Base-by-base conservation (phyloP, 345 rosid genomes). In the Rhizophora mangle region DNA sequence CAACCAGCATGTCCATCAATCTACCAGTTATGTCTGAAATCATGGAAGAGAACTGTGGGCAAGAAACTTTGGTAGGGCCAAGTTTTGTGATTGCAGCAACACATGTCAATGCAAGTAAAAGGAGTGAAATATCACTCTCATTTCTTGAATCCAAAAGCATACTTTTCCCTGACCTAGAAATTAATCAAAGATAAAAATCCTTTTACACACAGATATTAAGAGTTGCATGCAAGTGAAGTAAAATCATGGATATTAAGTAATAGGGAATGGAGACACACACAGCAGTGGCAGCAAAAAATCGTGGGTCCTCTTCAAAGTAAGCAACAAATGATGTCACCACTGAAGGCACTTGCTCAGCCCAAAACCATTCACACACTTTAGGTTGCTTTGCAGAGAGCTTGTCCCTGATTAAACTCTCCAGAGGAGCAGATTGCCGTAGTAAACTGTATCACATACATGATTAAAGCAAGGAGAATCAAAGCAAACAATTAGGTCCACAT, bases 1-100 rank as follows among this genome's bases (percentile, higher is more conserved):
- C 91, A 77, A 86, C 92, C 80, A 90, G 80, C 85, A 83, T 90
- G 54, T 90, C 97, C 97, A 95, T 89, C 82, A 88, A 77, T 82
- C 86, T 81, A 74, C 97, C 94, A 71, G 88, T 81, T 60, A 83
- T 79, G 65, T 95, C 99, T 53, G 95, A 85, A 73, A 82, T 79
- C 81, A 80, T 74, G 68, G 96, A 84, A 74, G 78, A 87, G 73
- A 95, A 92, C 71, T 85, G 84, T 2, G 82, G 71, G 80, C 96
- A 88, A 19, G 88, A 95, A 77, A 92, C 72, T 81, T 95, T 92
- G 65, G 97, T 75, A 0, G 88, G 84, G 63, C 99, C 99, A 70
- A 95, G 96, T 84, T 88, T 92, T 72, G 86, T 83, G 70, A 88
- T 83, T 76, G 97, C 91, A 55, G 96, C 96, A 55, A 86, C 71